phyloP scores from a whole-genome alignment of 164 flowering plant genomes.

The Nymphaea colorata region DNA sequence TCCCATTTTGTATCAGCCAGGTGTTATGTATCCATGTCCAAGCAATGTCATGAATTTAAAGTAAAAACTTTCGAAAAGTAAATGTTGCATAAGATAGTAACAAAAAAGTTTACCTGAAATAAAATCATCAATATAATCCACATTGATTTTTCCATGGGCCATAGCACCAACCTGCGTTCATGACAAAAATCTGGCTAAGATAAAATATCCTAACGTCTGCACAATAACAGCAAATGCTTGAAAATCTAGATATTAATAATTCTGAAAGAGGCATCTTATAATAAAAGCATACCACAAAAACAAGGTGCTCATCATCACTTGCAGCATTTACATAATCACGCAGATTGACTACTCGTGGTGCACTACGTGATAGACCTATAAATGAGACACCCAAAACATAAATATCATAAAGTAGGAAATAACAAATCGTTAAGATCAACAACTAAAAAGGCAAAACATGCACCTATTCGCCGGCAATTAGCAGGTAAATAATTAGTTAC shows the following conservation, averaged over 20 bases:
- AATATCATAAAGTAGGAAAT: not conserved
- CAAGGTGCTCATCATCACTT: slow-evolving; percentile 39
- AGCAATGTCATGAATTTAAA: not conserved
- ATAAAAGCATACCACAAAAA: slow-evolving; percentile 57
- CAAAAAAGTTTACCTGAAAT: slow-evolving; percentile 34
- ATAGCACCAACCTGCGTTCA: slow-evolving; percentile 67
- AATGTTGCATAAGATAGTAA: not conserved
- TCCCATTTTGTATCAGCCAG: too few species aligned
- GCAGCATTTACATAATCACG: slow-evolving; percentile 35
- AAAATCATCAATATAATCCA: slow-evolving; percentile 49
- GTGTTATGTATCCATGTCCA: too few species aligned
- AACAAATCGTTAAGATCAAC: not conserved
- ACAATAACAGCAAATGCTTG: not conserved
- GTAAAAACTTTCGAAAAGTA: not conserved
- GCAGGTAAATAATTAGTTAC: slow-evolving; percentile 72
- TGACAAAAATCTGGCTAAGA: not conserved
- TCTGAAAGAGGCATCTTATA: not conserved
- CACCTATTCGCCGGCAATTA: slow-evolving; percentile 74
- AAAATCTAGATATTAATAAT: not conserved
- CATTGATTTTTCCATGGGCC: slow-evolving; percentile 66
- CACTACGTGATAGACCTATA: slow-evolving; percentile 78
- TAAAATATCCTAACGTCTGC: not conserved
- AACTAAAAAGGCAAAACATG: not conserved
- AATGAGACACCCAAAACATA: not conserved
- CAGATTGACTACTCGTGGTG: slow-evolving; percentile 49